Conservation (phyloP, 2,329 filamentous ascomycete genomes). For the Xylariales sp. region DNA sequence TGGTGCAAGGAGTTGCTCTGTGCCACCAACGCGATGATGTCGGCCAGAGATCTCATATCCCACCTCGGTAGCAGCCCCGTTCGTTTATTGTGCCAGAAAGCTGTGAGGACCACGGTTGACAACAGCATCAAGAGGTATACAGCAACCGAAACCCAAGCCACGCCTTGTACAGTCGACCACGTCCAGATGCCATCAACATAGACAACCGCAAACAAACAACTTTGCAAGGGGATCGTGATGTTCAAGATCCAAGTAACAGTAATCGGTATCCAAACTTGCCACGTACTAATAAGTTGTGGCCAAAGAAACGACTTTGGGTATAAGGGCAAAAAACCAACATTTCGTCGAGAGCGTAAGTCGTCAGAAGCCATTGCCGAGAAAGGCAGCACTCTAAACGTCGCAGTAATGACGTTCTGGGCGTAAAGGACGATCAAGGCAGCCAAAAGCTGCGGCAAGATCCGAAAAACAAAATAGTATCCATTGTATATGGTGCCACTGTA, state of each 20-base stretch:
- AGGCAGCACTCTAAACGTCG: constrained; percentile 72
- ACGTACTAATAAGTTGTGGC: constrained; percentile 55
- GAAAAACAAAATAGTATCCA: constrained; percentile 76
- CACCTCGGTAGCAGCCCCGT: constrained; percentile 68
- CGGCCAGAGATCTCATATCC: constrained; percentile 78
- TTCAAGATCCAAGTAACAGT: constrained; percentile 71
- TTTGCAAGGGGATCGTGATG: constrained; percentile 77
- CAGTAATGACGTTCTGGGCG: constrained; percentile 67
- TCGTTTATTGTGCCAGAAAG: constrained; percentile 59
- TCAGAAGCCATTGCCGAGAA: constrained; percentile 72
- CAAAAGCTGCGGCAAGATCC: constrained; percentile 76
- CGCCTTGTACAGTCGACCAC: constrained; percentile 74
- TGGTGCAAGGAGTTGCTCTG: constrained; percentile 73
- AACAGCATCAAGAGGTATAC: constrained; percentile 66
- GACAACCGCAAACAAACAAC: constrained; percentile 66
- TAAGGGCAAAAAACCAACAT: constrained; percentile 64
- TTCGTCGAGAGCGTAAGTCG: constrained; percentile 51
- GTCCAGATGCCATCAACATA: constrained; percentile 57
- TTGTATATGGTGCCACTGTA: constrained; percentile 66
- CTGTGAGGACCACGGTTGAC: constrained; percentile 52
- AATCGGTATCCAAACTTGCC: constrained; percentile 61
- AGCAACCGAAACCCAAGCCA: constrained; percentile 72
- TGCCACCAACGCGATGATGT: constrained; percentile 72
- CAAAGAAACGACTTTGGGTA: constrained; percentile 66
- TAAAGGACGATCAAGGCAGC: constrained; percentile 70